Evolutionary conservation across 176 grass and related monocot species (phyloP).

Genomic region (Chrysopogon serrulatus): DNA sequence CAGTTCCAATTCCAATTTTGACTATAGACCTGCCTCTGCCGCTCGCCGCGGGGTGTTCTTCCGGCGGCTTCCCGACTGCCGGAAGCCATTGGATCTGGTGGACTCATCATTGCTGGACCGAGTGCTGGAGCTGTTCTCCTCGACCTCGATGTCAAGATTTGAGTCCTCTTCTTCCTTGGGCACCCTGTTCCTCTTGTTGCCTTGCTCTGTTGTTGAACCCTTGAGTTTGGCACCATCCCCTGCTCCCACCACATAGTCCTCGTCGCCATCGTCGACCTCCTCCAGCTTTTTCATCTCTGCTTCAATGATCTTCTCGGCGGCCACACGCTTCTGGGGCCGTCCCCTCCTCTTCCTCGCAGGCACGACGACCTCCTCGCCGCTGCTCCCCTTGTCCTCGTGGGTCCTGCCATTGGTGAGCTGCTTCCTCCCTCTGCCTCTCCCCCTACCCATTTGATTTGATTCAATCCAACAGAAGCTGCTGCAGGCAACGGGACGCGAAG

Average conservation of each 20-base stretch:
- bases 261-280: constrained; percentile 28
- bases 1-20: neutral
- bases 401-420: constrained; percentile 28
- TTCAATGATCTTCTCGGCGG: constrained; percentile 31
- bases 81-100: constrained; percentile 37
- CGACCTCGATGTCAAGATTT: constrained; percentile 33
- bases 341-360: constrained; percentile 66
- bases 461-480: neutral
- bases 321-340: constrained; percentile 52
- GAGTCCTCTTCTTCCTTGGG: constrained; percentile 43
- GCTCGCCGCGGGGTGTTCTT: constrained; percentile 69
- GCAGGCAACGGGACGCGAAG: neutral
- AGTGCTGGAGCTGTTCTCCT: constrained; percentile 45
- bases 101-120: constrained; percentile 53
- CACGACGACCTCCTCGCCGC: constrained; percentile 38
- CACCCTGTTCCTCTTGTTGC: constrained; percentile 55
- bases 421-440: constrained; percentile 67
- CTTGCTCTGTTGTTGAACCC: constrained; percentile 28
- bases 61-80: constrained; percentile 52
- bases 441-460: constrained; percentile 66
- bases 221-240: constrained; percentile 17
- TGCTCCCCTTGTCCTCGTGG: constrained; percentile 51
- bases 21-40: constrained; percentile 56
- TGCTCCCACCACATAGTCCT: constrained; percentile 24
- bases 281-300: constrained; percentile 31